A percentile compares a stretch with the other conserved stretches of the same genome.
Conservation (phyloP, 2,329 filamentous ascomycete genomes). For the Botrytis deweyae region DNA sequence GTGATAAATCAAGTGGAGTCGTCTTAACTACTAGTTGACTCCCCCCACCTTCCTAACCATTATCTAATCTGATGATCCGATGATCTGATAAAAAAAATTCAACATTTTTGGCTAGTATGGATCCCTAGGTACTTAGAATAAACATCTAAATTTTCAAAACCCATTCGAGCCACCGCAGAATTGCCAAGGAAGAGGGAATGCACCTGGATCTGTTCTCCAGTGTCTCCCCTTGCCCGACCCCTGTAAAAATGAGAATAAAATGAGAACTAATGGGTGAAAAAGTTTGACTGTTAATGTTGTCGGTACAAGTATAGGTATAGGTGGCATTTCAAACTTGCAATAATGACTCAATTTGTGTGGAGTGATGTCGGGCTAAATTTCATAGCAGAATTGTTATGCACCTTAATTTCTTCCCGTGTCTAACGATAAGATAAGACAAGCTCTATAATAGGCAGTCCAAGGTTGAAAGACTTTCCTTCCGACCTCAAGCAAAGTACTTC, state of each 20-base stretch:
- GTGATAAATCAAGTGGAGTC: not conserved
- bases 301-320: not conserved
- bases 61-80: slow-evolving; percentile 27
- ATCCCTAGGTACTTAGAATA: not conserved
- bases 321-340: slow-evolving; percentile 1
- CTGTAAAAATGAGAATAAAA: not conserved
- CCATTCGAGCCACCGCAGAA: not conserved
- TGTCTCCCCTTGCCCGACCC: not conserved
- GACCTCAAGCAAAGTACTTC: not conserved
- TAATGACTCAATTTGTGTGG: not conserved
- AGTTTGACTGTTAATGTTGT: not conserved
- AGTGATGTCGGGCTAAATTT: not conserved
- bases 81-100: slow-evolving; percentile 18
- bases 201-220: not conserved
- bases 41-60: not conserved
- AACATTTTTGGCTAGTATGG: not conserved
- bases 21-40: not conserved
- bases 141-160: not conserved
- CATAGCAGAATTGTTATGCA: not conserved
- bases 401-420: not conserved
- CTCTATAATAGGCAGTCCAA: slow-evolving; percentile 10
- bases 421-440: slow-evolving; percentile 1
- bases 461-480: not conserved
- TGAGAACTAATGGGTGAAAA: slow-evolving; percentile 2
- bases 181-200: slow-evolving; percentile 1